Evolutionary conservation across 345 rosid species (phyloP), one percentile per base, ranked within the genome.

Genomic region (thale cress (Arabidopsis thaliana)): DNA sequence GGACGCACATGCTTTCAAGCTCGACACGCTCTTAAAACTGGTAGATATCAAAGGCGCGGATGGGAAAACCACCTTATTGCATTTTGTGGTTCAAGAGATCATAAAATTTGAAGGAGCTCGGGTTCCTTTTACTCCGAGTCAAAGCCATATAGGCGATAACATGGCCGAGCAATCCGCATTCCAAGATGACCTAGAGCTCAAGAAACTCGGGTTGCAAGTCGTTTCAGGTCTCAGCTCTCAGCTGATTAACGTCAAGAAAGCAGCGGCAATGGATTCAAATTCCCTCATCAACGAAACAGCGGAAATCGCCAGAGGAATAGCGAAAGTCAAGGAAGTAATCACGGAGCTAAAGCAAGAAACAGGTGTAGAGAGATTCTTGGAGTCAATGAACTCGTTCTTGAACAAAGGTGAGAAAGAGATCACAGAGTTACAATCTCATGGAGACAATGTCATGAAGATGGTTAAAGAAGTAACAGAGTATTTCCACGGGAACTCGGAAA

Each of bases 1-100:
- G 0, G 96, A 89, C 53, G 99, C 99, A 0, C 94, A 83, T 2
- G 97, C 99, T 36, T 95, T 93, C 88, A 95, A 93, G 90, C 97
- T 95, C 7, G 96, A 95, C 75, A 95, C 98, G 0, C 96, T 95
- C 34, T 82, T 93, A 28, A 95, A 92, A 50, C 91, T 89, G 34
- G 97, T 90, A 22, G 98, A 92, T 53, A 80, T 95, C 11, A 93
- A 90, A 81, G 98, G 97, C 34, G 67, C 89, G 0, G 99, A 93
- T 74, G 97, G 99, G 42, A 93, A 88, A 75, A 95, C 99, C 66
- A 95, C 91, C 0, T 86, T 93, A 37, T 32, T 95, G 78, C 98
- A 95, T 82, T 93, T 95, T 32, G 97, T 95, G 16, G 98, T 93
- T 10, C 98, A 89, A 72, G 98, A 95, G 79, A 93, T 95, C 41